Evolutionary conservation across 2,329 filamentous ascomycete genomes (phyloP).

Genomic region (Esteya vermicola): DNA sequence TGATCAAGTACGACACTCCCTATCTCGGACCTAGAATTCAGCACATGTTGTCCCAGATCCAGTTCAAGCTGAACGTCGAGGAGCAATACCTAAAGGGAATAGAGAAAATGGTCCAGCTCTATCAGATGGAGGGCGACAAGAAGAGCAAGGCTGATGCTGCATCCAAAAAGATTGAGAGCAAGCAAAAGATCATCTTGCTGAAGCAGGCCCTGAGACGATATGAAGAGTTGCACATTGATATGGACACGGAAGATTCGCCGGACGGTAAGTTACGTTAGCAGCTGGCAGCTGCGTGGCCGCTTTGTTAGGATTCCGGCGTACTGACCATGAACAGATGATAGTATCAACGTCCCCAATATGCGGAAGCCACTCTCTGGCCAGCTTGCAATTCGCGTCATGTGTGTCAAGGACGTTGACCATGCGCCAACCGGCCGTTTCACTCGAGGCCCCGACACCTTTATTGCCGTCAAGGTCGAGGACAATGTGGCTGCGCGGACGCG

Average conservation of each 20-base stretch:
- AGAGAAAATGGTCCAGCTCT: slow-evolving; percentile 97
- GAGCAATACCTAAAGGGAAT: slow-evolving; percentile 98
- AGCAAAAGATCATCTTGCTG: slow-evolving; percentile 90
- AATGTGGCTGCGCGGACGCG: slow-evolving; percentile 78
- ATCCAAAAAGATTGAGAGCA: slow-evolving; percentile 80
- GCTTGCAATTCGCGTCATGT: slow-evolving; percentile 71
- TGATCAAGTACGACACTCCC: slow-evolving; percentile 96
- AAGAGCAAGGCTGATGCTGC: slow-evolving; percentile 93
- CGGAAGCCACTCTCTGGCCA: slow-evolving; percentile 92
- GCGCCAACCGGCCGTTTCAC: slow-evolving; percentile 69
- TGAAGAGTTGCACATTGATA: slow-evolving; percentile 90
- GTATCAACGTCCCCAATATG: slow-evolving; percentile 86
- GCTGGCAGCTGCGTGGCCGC: too few species aligned
- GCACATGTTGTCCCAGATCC: slow-evolving; percentile 95
- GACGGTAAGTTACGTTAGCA: slow-evolving; percentile 74
- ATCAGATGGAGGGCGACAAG: slow-evolving; percentile 91
- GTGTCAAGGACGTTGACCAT: slow-evolving; percentile 90
- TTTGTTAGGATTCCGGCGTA: background rate
- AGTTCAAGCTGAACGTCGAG: slow-evolving; percentile 97
- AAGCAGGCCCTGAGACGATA: slow-evolving; percentile 96
- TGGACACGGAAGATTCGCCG: slow-evolving; percentile 61
- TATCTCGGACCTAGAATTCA: slow-evolving; percentile 95
- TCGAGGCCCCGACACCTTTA: slow-evolving; percentile 84
- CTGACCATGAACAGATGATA: slow-evolving; percentile 58
- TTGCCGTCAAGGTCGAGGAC: slow-evolving; percentile 95